Percentiles rank a stretch among this genome's conserved stretches.
These are phyloP conservation scores for Trametes polyzona DNA, from an alignment of 1,284 basidiomycete genomes.

Conservation along the genomic window DNA sequence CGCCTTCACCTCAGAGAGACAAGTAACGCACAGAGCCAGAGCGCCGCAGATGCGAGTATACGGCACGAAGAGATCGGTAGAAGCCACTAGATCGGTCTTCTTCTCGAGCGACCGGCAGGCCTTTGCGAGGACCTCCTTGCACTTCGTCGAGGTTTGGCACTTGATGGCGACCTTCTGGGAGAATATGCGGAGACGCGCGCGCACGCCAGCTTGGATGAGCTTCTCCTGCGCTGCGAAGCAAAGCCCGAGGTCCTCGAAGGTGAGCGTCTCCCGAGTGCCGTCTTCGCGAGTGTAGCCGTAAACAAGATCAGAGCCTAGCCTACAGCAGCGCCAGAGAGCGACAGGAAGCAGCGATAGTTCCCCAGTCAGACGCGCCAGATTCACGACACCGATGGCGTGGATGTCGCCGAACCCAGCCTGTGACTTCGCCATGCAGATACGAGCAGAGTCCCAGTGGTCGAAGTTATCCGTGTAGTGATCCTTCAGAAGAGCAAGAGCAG, in stretches of 20 bases:
- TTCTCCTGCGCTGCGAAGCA: neutral
- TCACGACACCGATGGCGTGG: slow-evolving; percentile 1
- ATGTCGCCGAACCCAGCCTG: neutral
- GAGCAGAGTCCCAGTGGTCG: neutral
- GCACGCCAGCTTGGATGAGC: neutral
- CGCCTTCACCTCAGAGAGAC: neutral
- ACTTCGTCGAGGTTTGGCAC: neutral
- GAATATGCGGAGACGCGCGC: neutral
- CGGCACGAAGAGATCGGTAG: neutral
- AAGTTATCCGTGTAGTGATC: neutral
- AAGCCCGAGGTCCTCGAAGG: neutral
- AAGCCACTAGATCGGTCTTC: neutral
- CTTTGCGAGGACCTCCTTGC: neutral
- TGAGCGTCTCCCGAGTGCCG: neutral
- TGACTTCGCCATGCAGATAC: neutral
- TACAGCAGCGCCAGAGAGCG: slow-evolving; percentile 2
- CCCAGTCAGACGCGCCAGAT: slow-evolving; percentile 3
- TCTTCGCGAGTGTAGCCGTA: slow-evolving; percentile 7
- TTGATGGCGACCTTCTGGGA: neutral
- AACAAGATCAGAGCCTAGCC: neutral
- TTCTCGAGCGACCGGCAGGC: neutral
- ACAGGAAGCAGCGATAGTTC: slow-evolving; percentile 1
- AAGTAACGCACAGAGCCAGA: neutral
- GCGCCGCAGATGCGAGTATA: neutral
- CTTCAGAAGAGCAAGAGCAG: neutral